phyloP scores from a whole-genome alignment of 2,329 filamentous ascomycete species.

The Pyrenochaeta sp. region DNA sequence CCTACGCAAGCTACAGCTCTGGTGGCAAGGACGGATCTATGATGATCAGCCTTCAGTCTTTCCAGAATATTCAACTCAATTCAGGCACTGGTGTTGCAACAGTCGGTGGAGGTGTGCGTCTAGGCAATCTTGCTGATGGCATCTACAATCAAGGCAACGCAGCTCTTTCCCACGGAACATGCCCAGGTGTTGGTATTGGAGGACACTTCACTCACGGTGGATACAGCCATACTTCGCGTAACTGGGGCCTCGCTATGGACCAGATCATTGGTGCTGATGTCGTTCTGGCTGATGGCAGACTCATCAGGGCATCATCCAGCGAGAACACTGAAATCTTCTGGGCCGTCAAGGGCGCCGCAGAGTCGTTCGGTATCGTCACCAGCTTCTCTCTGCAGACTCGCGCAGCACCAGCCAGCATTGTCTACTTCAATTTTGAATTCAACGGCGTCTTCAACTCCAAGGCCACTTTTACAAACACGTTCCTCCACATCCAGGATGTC shows the following conservation, averaged over 20 bases:
- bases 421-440: constrained; percentile 38
- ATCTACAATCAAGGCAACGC: constrained; percentile 44
- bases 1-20: constrained; percentile 62
- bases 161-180: constrained; percentile 61
- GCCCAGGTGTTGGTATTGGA: constrained; percentile 54
- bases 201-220: constrained; percentile 48
- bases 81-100: constrained; percentile 50
- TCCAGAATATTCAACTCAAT: constrained; percentile 55
- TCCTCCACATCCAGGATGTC: constrained; percentile 52
- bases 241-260: constrained; percentile 47
- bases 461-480: constrained; percentile 45
- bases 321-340: constrained; percentile 52
- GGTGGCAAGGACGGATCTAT: constrained; percentile 59
- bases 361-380: constrained; percentile 51
- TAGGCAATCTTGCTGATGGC: constrained; percentile 50
- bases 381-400: constrained; percentile 47
- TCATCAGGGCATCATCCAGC: constrained; percentile 44
- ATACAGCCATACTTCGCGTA: constrained; percentile 45
- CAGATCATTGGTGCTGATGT: constrained; percentile 45
- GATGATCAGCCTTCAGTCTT: constrained; percentile 56
- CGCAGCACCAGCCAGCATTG: constrained; percentile 34
- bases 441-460: constrained; percentile 35
- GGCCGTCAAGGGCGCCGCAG: constrained; percentile 52
- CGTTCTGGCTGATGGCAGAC: constrained; percentile 49
- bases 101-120: constrained; percentile 58